Base-by-base conservation (phyloP, 2,329 filamentous ascomycete genomes). In the Hymenoscyphus repandus region DNA sequence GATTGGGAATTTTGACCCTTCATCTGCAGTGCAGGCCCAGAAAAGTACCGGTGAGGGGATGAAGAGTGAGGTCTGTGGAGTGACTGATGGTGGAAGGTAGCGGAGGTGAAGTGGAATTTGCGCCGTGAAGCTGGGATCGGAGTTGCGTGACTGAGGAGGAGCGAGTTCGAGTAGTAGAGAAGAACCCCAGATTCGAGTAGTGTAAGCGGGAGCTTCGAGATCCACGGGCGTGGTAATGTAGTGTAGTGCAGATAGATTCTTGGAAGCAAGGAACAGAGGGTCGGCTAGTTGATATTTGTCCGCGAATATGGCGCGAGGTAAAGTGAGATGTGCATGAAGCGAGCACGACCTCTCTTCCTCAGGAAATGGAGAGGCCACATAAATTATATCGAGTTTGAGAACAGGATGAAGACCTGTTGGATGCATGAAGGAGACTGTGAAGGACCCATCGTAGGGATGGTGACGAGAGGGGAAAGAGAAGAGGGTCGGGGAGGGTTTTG, bases 381-480 rank as follows among this genome's bases (percentile, higher is more conserved):
- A 72, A 41, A 77, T 76, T 33, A 96, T 71, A 2, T 71, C 75
- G 47, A 95, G 75, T 59, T 83, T 79, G 53, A 96, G 74, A 0
- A 83, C 88, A 1, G 92, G 92, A 69, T 96, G 92, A 9, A 96
- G 77, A 7, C 92, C 91, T 0, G 83, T 85, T 1, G 90, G 90
- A 2, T 73, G 57, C n/a, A 80, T 66, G 63, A 95, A 90, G 1
- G 69, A 69, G 17, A 83, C 75, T 0, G 73, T 75, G 67, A 89
- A 95, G 46, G 70, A 76, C 11, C 72, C 67, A 0, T 31, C 54
- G 45, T 68, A 62, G 11, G 78, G 72, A 59, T 86, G 81, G 68
- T 96, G 91, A 0, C 90, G 83, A 2, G 89, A 83, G 2, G 88
- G 84, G 58, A 95, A 93, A 39, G 87, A 82, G 72, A 97, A 96